Conservation (phyloP, 2,329 filamentous ascomycete genomes). For the Ascochyta rabiei region DNA sequence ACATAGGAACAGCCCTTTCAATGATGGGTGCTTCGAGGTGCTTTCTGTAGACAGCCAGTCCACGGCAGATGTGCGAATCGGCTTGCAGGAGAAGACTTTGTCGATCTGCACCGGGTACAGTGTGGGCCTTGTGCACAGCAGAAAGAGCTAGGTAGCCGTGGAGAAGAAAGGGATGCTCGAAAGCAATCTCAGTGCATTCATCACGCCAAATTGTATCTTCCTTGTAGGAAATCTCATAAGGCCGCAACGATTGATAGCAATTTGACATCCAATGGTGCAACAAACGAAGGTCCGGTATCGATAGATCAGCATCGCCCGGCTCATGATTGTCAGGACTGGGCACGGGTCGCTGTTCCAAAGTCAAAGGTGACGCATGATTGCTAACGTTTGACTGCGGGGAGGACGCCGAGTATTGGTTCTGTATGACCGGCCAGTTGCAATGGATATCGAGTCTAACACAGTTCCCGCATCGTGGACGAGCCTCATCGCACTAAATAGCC, state of each 20-base stretch:
- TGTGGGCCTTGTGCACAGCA: constrained; percentile 35
- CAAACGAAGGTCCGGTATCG: constrained; percentile 35
- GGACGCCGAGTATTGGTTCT: constrained; percentile 24
- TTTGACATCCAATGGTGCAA: constrained; percentile 38
- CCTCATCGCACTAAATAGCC: constrained; percentile 39
- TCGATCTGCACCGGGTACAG: constrained; percentile 26
- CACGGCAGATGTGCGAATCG: constrained; percentile 35
- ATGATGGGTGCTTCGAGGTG: constrained; percentile 28
- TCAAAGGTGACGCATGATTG: constrained; percentile 7
- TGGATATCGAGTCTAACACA: constrained; percentile 39
- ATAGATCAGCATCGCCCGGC: constrained; percentile 23
- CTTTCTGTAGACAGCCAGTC: constrained; percentile 31
- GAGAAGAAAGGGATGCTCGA: constrained; percentile 39
- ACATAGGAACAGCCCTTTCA: constrained; percentile 37
- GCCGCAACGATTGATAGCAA: constrained; percentile 28
- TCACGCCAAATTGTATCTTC: constrained; percentile 25
- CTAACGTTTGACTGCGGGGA: constrained; percentile 26
- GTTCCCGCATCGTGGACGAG: constrained; percentile 37
- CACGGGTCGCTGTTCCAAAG: not conserved
- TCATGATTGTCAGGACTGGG: not conserved
- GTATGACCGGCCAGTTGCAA: constrained; percentile 34
- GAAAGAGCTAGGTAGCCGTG: constrained; percentile 39
- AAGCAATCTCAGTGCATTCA: constrained; percentile 30
- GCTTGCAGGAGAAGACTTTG: constrained; percentile 34
- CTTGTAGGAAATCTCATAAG: constrained; percentile 13